Conservation (phyloP, 2,329 filamentous ascomycete species). For the Epichloe scottii region DNA sequence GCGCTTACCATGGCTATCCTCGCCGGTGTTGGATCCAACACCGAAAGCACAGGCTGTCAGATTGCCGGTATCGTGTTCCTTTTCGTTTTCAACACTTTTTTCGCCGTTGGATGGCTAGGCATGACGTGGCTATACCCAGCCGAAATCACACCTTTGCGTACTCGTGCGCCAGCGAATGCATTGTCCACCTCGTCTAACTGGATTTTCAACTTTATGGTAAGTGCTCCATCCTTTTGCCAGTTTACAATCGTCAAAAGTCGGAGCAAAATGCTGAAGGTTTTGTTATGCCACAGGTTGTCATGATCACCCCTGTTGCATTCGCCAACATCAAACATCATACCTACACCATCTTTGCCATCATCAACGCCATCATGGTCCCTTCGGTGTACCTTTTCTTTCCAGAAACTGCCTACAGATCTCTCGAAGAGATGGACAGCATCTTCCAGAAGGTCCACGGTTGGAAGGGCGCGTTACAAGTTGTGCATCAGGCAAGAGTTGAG, state of each 20-base stretch:
- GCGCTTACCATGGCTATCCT: constrained; percentile 52
- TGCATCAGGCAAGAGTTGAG: constrained; percentile 30
- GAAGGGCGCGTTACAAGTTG: constrained; percentile 22
- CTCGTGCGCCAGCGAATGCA: constrained; percentile 49
- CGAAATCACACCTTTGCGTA: constrained; percentile 55
- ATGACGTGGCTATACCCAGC: constrained; percentile 53
- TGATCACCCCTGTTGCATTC: constrained; percentile 49
- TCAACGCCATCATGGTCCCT: constrained; percentile 49
- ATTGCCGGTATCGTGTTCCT: constrained; percentile 53
- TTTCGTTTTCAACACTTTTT: constrained; percentile 49
- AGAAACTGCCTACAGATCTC: constrained; percentile 49
- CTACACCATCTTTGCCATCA: constrained; percentile 54
- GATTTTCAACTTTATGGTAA: constrained; percentile 48
- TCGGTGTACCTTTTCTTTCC: constrained; percentile 50
- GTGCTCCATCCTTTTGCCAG: background rate
- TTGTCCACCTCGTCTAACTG: constrained; percentile 42
- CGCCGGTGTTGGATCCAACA: constrained; percentile 40
- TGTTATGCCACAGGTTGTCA: constrained; percentile 33
- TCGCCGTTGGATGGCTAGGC: constrained; percentile 46
- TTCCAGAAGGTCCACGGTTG: constrained; percentile 43
- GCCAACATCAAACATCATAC: constrained; percentile 45
- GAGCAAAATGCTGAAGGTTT: background rate
- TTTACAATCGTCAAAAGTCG: background rate
- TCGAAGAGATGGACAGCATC: constrained; percentile 56
- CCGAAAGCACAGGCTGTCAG: constrained; percentile 35